Percentiles rank a stretch among this genome's conserved stretches.
Conservation (phyloP, 2,329 filamentous ascomycete species). For the Epichloe sylvatica region DNA sequence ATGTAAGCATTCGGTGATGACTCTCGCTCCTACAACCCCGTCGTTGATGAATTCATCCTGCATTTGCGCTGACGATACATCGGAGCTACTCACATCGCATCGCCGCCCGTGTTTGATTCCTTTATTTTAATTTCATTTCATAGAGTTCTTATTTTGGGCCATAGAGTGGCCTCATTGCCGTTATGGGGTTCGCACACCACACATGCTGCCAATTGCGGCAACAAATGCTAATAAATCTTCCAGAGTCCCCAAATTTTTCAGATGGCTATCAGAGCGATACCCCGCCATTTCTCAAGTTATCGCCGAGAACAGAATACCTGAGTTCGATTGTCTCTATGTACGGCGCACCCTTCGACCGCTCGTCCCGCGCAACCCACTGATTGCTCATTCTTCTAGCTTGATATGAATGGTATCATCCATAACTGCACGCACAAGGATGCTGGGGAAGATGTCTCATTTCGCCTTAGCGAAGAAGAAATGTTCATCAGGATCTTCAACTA, state of each 20-base stretch:
- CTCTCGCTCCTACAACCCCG: neutral
- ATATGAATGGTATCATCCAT: slow-evolving; percentile 99
- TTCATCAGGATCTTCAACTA: slow-evolving; percentile 99
- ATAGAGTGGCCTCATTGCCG: slow-evolving; percentile 1
- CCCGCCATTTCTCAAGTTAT: slow-evolving; percentile 97
- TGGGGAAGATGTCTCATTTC: slow-evolving; percentile 71
- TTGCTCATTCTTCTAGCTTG: slow-evolving; percentile 38
- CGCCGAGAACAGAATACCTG: slow-evolving; percentile 94
- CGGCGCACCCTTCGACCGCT: slow-evolving; percentile 13
- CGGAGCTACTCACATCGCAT: too few relatives aligned
- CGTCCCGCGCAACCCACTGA: slow-evolving; percentile 8
- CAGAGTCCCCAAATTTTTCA: slow-evolving; percentile 78
- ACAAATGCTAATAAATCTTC: neutral
- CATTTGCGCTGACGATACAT: neutral
- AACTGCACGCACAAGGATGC: slow-evolving; percentile 98
- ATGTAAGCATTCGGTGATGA: neutral
- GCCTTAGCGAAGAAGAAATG: slow-evolving; percentile 96
- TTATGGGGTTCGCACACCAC: slow-evolving; percentile 17
- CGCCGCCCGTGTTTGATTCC: too few relatives aligned
- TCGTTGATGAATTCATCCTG: neutral
- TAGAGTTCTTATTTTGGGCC: neutral
- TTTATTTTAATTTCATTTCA: neutral
- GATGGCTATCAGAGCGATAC: slow-evolving; percentile 99
- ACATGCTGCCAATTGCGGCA: neutral
- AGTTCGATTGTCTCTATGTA: slow-evolving; percentile 94